These are phyloP conservation scores for Physcia stellaris DNA, from an alignment of 495 filamentous ascomycete genomes.

Conservation along the genomic window DNA sequence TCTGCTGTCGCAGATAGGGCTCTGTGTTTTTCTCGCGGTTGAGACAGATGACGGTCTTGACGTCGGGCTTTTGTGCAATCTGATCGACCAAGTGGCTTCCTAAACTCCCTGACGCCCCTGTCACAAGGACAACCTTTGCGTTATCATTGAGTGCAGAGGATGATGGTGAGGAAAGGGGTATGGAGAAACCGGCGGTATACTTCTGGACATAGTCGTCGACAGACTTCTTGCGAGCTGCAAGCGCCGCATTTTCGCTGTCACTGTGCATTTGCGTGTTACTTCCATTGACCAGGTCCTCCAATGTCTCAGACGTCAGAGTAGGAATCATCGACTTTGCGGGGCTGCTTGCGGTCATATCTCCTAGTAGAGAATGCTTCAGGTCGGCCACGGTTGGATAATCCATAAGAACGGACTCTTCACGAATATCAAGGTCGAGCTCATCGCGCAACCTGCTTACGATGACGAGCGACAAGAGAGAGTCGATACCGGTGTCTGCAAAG, in stretches of 20 bases:
- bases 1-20: slow-evolving; percentile 1
- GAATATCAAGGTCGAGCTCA: slow-evolving; percentile 40
- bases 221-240: slow-evolving; percentile 15
- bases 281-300: not conserved
- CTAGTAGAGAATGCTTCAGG: not conserved
- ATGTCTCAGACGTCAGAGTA: not conserved
- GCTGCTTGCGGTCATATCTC: not conserved
- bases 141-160: slow-evolving; percentile 12
- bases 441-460: slow-evolving; percentile 42
- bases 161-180: not conserved
- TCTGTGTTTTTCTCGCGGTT: slow-evolving; percentile 7
- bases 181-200: slow-evolving; percentile 6
- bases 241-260: slow-evolving; percentile 3
- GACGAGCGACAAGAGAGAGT: slow-evolving; percentile 44
- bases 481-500: slow-evolving; percentile 44
- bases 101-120: slow-evolving; percentile 21
- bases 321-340: not conserved
- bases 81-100: slow-evolving; percentile 16
- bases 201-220: slow-evolving; percentile 14
- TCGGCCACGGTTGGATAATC: not conserved
- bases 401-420: too few species aligned
- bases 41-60: slow-evolving; percentile 16
- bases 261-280: not conserved
- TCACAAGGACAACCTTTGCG: slow-evolving; percentile 24
- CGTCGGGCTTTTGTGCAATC: slow-evolving; percentile 6